These are phyloP conservation scores for Cytospora piceicola DNA, from an alignment of 2,329 filamentous ascomycete species.

Conservation along the genomic window DNA sequence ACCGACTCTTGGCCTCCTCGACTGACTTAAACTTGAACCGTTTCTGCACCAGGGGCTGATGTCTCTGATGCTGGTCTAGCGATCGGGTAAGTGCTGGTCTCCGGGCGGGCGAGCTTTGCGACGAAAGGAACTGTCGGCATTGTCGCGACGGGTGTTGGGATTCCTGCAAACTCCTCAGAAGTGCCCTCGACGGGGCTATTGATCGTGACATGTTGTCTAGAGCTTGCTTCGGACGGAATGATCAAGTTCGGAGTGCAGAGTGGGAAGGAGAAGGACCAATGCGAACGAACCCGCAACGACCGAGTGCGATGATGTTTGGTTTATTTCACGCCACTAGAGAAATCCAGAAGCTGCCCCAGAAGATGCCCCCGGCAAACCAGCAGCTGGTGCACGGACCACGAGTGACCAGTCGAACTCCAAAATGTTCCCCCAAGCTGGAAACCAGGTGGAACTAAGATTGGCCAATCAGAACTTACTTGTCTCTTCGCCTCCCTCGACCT, in stretches of 20 bases:
- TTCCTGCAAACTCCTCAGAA: conserved; percentile 41
- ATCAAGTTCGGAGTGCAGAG: not conserved
- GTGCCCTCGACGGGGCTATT: conserved; percentile 41
- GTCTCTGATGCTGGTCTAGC: conserved; percentile 28
- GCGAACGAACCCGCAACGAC: not conserved
- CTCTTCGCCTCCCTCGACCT: not conserved
- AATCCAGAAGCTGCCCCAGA: not conserved
- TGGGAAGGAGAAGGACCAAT: not conserved
- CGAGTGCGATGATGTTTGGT: not conserved
- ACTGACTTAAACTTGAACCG: conserved; percentile 55
- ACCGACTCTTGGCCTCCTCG: conserved; percentile 62
- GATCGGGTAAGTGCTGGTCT: conserved; percentile 33
- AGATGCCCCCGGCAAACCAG: not conserved
- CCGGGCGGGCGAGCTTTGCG: conserved; percentile 32
- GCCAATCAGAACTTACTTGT: conserved; percentile 26
- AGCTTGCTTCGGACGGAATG: not conserved
- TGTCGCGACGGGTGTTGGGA: conserved; percentile 39
- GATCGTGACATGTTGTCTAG: conserved; percentile 45
- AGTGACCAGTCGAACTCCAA: not conserved
- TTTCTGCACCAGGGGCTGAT: conserved; percentile 41
- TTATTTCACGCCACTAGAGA: conserved; percentile 17
- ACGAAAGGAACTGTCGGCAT: conserved; percentile 49
- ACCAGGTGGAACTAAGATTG: conserved; percentile 1
- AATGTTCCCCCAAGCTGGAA: not conserved
- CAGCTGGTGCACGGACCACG: not conserved